Evolutionary conservation across 768 basidiomycete species (phyloP).

Genomic region (Phlebiopsis gigantea): DNA sequence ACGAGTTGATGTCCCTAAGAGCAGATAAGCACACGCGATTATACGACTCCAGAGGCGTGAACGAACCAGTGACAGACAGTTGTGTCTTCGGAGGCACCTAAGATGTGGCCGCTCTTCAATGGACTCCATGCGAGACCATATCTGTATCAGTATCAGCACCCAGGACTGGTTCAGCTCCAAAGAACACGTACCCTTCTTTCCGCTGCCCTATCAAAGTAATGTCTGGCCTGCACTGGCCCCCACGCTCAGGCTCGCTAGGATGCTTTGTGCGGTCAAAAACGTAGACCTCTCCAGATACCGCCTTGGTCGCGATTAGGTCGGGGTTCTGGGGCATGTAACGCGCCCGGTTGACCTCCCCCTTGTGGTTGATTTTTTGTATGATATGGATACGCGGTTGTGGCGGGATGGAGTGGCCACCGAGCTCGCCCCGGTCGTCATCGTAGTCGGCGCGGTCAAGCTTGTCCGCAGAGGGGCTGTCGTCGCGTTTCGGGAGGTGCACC

Average conservation of each 20-base stretch:
- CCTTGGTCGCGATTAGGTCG: slow-evolving; percentile 93
- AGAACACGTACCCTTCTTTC: slow-evolving; percentile 76
- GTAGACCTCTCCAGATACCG: slow-evolving; percentile 83
- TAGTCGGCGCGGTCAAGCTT: slow-evolving; percentile 78
- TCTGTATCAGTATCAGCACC: slow-evolving; percentile 31
- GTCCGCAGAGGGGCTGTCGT: slow-evolving; percentile 59
- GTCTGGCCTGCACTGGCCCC: slow-evolving; percentile 83
- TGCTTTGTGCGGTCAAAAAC: slow-evolving; percentile 99
- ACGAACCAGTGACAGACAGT: slow-evolving; percentile 90
- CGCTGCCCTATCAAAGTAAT: slow-evolving; percentile 87
- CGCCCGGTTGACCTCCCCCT: slow-evolving; percentile 93
- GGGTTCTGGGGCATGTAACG: slow-evolving; percentile 99
- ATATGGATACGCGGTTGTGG: slow-evolving; percentile 84
- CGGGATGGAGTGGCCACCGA: slow-evolving; percentile 86
- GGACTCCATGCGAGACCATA: slow-evolving; percentile 96
- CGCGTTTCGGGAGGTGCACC: slow-evolving; percentile 86
- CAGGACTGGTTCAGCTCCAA: too few relatives aligned
- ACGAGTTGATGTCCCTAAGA: slow-evolving; percentile 86
- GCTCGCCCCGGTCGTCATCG: slow-evolving; percentile 89
- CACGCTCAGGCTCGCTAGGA: slow-evolving; percentile 84
- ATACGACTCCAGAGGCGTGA: neutral
- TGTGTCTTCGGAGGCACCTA: slow-evolving; percentile 93
- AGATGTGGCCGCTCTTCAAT: slow-evolving; percentile 71
- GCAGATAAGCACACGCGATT: too few relatives aligned
- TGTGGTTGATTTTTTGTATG: slow-evolving; percentile 92